Evolutionary conservation across 2,329 filamentous ascomycete genomes (phyloP).

Genomic region (Penicillium capsulatum): DNA sequence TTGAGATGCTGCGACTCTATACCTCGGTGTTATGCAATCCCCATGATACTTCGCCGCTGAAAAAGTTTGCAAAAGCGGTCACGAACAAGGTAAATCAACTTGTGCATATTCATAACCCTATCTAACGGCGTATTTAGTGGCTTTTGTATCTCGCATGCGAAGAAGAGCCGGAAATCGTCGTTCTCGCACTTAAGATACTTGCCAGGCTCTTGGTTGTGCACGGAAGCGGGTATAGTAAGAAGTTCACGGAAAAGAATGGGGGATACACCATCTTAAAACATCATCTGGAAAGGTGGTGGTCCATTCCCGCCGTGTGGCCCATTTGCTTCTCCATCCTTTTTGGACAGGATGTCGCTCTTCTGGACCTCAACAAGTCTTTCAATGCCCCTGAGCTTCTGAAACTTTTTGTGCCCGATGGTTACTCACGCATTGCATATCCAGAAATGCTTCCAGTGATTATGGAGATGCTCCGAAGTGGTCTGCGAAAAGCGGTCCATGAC

Average conservation of each 20-base stretch:
- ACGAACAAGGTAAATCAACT: conserved; percentile 72
- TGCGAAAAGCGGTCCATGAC: conserved; percentile 64
- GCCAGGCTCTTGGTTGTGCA: conserved; percentile 79
- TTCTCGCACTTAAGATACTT: conserved; percentile 76
- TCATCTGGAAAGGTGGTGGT: conserved; percentile 83
- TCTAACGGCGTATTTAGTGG: conserved; percentile 57
- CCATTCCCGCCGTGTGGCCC: conserved; percentile 76
- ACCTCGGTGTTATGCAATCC: conserved; percentile 72
- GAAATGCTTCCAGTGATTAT: conserved; percentile 76
- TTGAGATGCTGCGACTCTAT: conserved; percentile 72
- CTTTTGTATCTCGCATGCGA: conserved; percentile 86
- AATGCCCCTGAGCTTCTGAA: conserved; percentile 70
- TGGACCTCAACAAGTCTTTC: conserved; percentile 69
- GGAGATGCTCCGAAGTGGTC: conserved; percentile 79
- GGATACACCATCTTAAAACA: conserved; percentile 84
- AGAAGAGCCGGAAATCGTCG: conserved; percentile 75
- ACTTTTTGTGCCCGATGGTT: conserved; percentile 59
- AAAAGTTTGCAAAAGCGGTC: conserved; percentile 88
- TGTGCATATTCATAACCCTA: background rate
- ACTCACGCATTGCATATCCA: conserved; percentile 64
- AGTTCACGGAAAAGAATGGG: conserved; percentile 80
- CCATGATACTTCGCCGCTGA: conserved; percentile 63
- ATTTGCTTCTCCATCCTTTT: conserved; percentile 87
- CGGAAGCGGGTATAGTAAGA: conserved; percentile 73
- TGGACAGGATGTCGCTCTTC: conserved; percentile 69